A percentile compares a stretch with the other conserved stretches of the same genome.
Conservation (phyloP, 139 green algal genomes). For the Limnomonas spitsbergensis region DNA sequence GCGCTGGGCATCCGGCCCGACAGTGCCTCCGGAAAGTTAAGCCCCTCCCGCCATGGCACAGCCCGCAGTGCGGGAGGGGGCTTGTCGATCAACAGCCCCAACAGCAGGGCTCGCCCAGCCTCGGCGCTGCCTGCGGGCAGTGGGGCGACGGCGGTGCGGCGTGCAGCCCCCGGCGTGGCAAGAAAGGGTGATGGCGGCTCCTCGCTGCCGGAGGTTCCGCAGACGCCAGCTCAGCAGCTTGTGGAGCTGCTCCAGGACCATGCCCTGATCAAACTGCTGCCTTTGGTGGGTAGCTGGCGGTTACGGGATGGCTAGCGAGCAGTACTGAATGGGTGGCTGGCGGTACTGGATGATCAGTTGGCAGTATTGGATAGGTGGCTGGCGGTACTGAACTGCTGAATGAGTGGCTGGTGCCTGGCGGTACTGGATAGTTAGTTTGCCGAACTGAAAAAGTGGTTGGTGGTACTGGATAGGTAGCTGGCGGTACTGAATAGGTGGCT, state of each 20-base stretch:
- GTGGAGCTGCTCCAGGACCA: slow-evolving; percentile 16
- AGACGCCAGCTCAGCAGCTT: background rate
- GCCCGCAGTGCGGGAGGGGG: background rate
- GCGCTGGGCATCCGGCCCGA: background rate
- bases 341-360: too few relatives aligned
- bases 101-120: background rate
- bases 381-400: too few relatives aligned
- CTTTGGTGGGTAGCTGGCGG: slow-evolving; percentile 5
- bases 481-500: too few relatives aligned
- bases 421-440: too few relatives aligned
- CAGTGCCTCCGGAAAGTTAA: background rate
- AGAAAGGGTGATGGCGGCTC: too few relatives aligned
- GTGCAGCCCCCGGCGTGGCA: slow-evolving; percentile 1
- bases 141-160: background rate
- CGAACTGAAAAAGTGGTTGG: too few relatives aligned
- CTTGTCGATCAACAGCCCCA: background rate
- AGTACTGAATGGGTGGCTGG: too few relatives aligned
- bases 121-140: background rate
- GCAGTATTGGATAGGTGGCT: too few relatives aligned
- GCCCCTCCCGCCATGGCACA: background rate
- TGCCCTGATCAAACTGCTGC: slow-evolving; percentile 26
- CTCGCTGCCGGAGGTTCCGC: slow-evolving; percentile 7
- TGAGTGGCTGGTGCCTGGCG: too few relatives aligned
- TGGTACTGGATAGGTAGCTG: too few relatives aligned
- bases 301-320: too few relatives aligned